Conservation (phyloP, 1,284 basidiomycete species). For the Marasmius fiardii region DNA sequence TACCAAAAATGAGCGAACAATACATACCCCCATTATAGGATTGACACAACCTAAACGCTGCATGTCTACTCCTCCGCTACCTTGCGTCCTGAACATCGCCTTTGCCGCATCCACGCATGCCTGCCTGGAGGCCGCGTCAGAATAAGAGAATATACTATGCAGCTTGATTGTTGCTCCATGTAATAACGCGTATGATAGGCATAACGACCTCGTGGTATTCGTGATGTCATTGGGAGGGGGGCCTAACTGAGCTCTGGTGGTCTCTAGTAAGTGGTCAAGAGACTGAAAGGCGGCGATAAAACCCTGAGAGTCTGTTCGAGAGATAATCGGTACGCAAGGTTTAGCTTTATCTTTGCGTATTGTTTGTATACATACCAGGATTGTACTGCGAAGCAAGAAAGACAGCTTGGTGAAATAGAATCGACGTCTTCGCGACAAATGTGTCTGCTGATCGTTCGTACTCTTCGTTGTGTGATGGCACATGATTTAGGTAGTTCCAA, state of each 20-base stretch:
- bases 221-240: slow-evolving; percentile 25
- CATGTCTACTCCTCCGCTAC: slow-evolving; percentile 29
- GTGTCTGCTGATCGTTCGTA: background rate
- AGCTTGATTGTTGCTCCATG: slow-evolving; percentile 42
- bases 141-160: slow-evolving; percentile 36
- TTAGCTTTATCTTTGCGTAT: slow-evolving; percentile 7
- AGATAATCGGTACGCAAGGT: slow-evolving; percentile 31
- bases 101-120: slow-evolving; percentile 37
- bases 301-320: slow-evolving; percentile 29
- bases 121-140: slow-evolving; percentile 33
- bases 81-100: slow-evolving; percentile 30
- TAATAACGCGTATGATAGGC: slow-evolving; percentile 37
- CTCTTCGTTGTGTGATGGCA: slow-evolving; percentile 1
- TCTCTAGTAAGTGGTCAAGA: slow-evolving; percentile 36
- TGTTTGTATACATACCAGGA: slow-evolving; percentile 28
- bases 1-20: slow-evolving; percentile 2
- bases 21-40: slow-evolving; percentile 45
- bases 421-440: slow-evolving; percentile 29
- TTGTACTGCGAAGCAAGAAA: slow-evolving; percentile 38
- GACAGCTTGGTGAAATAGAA: slow-evolving; percentile 38
- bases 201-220: slow-evolving; percentile 30
- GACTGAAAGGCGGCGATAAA: slow-evolving; percentile 36
- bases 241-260: slow-evolving; percentile 30
- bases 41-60: slow-evolving; percentile 36
- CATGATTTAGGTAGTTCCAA: slow-evolving; percentile 11